Conservation (phyloP, 1,284 basidiomycete species). For the Apiotrichum veenhuisii region DNA sequence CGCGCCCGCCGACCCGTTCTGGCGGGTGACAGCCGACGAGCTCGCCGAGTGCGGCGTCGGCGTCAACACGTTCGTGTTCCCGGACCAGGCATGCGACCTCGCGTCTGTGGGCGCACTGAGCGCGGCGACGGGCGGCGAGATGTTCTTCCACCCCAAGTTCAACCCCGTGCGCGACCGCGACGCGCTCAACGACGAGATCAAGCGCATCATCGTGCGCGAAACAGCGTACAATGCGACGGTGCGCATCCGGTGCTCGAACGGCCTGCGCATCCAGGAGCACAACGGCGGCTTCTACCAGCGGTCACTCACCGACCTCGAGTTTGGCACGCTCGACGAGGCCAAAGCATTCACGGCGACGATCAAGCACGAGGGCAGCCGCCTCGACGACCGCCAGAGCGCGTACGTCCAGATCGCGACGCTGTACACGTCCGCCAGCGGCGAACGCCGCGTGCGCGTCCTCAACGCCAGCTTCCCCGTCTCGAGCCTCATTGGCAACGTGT, state of each 20-base stretch:
- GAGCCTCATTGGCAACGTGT: slow-evolving; percentile 83
- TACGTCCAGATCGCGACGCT: slow-evolving; percentile 87
- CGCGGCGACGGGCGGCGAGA: slow-evolving; percentile 81
- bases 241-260: slow-evolving; percentile 80
- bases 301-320: slow-evolving; percentile 69
- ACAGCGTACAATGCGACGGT: slow-evolving; percentile 79
- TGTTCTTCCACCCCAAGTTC: slow-evolving; percentile 91
- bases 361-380: slow-evolving; percentile 58
- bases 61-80: slow-evolving; percentile 84
- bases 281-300: slow-evolving; percentile 79
- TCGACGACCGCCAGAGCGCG: slow-evolving; percentile 74
- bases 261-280: slow-evolving; percentile 68
- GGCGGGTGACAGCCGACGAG: slow-evolving; percentile 80
- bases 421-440: slow-evolving; percentile 75
- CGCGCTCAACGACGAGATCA: slow-evolving; percentile 68
- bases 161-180: slow-evolving; percentile 65
- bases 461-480: slow-evolving; percentile 82
- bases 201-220: slow-evolving; percentile 65
- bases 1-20: slow-evolving; percentile 67
- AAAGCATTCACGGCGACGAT: slow-evolving; percentile 68
- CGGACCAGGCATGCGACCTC: slow-evolving; percentile 76
- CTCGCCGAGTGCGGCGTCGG: slow-evolving; percentile 86
- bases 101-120: slow-evolving; percentile 76
- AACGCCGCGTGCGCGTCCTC: slow-evolving; percentile 77
- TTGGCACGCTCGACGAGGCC: slow-evolving; percentile 77